phyloP scores from a whole-genome alignment of 805 yeast genomes.

The Myxozyma sirexii region DNA sequence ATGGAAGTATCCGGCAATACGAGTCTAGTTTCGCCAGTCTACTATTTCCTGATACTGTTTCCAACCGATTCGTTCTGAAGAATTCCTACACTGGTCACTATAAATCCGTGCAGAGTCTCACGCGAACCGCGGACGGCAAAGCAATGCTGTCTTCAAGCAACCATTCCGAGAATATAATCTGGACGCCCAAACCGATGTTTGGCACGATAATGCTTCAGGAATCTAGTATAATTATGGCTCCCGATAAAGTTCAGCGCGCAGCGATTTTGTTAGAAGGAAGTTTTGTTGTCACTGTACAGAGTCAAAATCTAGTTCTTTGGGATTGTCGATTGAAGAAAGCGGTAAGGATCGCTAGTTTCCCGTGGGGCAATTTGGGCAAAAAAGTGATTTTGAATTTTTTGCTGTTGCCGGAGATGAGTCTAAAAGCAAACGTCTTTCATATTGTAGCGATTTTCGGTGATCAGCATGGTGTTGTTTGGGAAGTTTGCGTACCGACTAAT shows the following conservation, averaged over 20 bases:
- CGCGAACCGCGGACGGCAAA: conserved; percentile 68
- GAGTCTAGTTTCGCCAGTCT: conserved; percentile 36
- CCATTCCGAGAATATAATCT: conserved; percentile 62
- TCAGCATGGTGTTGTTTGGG: conserved; percentile 35
- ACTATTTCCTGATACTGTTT: conserved; percentile 21
- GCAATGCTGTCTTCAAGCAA: conserved; percentile 62
- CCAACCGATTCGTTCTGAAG: conserved; percentile 40
- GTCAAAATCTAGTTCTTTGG: conserved; percentile 57
- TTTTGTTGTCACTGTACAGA: conserved; percentile 50
- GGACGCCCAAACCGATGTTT: conserved; percentile 46
- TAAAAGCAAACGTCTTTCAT: conserved; percentile 8
- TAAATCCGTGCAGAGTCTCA: conserved; percentile 70
- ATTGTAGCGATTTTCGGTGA: conserved; percentile 35
- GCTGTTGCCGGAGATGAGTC: conserved; percentile 44
- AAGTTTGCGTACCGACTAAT: conserved; percentile 19
- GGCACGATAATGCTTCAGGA: conserved; percentile 31
- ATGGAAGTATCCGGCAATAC: conserved; percentile 44
- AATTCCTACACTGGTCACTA: conserved; percentile 82
- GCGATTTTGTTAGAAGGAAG: conserved; percentile 54
- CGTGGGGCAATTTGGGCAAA: conserved; percentile 5
- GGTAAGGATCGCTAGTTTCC: conserved; percentile 3
- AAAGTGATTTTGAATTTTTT: conserved; percentile 37
- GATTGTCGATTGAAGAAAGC: conserved; percentile 48
- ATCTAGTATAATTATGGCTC: conserved; percentile 48
- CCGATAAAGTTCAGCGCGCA: conserved; percentile 52